Conservation (phyloP, 2,329 filamentous ascomycete species). For the Xylariaceae sp. region DNA sequence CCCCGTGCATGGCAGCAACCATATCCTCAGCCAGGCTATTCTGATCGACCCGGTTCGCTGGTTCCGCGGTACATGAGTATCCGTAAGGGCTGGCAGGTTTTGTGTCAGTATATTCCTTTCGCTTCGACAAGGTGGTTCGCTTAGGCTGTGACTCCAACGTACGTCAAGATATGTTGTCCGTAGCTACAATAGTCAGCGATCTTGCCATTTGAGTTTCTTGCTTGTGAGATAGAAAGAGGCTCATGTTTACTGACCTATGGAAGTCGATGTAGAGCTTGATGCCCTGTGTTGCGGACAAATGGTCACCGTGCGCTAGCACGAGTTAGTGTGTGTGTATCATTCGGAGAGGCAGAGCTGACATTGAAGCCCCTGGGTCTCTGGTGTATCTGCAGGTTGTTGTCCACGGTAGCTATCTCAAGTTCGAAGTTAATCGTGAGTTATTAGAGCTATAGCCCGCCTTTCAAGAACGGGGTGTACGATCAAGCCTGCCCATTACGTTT, state of each 20-base stretch:
- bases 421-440: slow-evolving; percentile 1
- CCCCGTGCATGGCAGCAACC: slow-evolving; percentile 18
- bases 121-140: not conserved
- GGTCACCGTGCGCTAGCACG: slow-evolving; percentile 40
- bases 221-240: too few species aligned
- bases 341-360: slow-evolving; percentile 13
- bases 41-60: slow-evolving; percentile 22
- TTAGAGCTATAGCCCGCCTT: not conserved
- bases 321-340: slow-evolving; percentile 2
- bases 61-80: slow-evolving; percentile 25
- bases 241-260: slow-evolving; percentile 10
- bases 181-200: slow-evolving; percentile 13
- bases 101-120: not conserved
- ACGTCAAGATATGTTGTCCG: slow-evolving; percentile 29
- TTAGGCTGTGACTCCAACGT: slow-evolving; percentile 1
- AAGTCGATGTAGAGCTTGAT: slow-evolving; percentile 29
- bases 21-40: slow-evolving; percentile 33
- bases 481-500: too few species aligned
- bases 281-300: slow-evolving; percentile 33
- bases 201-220: too few species aligned
- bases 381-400: slow-evolving; percentile 38
- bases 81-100: slow-evolving; percentile 22
- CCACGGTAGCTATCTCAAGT: slow-evolving; percentile 39
- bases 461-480: not conserved
- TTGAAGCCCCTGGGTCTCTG: slow-evolving; percentile 42